Evolutionary conservation across 1,139 yeast species (phyloP), one percentile per base, ranked within the genome.

Genomic region (Saccharomycopsis hybrid): DNA sequence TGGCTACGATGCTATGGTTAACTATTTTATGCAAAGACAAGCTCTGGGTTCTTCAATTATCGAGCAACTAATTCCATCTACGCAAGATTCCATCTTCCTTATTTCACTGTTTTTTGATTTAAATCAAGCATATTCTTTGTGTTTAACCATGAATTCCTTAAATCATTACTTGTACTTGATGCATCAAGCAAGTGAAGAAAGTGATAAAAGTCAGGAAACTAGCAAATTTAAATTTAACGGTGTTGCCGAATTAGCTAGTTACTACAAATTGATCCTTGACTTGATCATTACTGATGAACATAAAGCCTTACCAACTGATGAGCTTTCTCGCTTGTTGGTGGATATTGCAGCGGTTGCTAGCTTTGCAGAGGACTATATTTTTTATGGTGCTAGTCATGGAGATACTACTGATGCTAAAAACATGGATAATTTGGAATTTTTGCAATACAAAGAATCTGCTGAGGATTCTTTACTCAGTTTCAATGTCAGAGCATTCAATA

Each of bases 121-220:
- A 4, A 35, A 44, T 7, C 18, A 30, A 13, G 44, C 47, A 5
- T 33, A 13, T 7, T 24, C 36, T 11, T 37, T 48, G 9, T 29
- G 42, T 2, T 35, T 37, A 18, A 35, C 18, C 9, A 45, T 39
- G 3, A 41, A 48, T 31, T 38, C 44, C 9, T 27, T 48, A 18
- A 44, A 40, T 13, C 32, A 44, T 8, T 48, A 40, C 25, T n/a
- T 48, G 4, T 48, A 44, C 24, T 11, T 44, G 9, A 36, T 40
- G 8, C 5, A 18, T 27, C 30, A 40, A n/a, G 5, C 8, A 24
- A 29, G 31, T 25, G 27, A 37, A 4, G 40, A 31, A 33, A 24
- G n/a, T n/a, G n/a, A n/a, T n/a, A n/a, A n/a, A n/a, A n/a, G n/a
- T n/a, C n/a, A n/a, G n/a, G n/a, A n/a, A n/a, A n/a, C n/a, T n/a